These are phyloP conservation scores for Hypoxylon sp. DNA, from an alignment of 2,329 filamentous ascomycete genomes.

Conservation along the genomic window DNA sequence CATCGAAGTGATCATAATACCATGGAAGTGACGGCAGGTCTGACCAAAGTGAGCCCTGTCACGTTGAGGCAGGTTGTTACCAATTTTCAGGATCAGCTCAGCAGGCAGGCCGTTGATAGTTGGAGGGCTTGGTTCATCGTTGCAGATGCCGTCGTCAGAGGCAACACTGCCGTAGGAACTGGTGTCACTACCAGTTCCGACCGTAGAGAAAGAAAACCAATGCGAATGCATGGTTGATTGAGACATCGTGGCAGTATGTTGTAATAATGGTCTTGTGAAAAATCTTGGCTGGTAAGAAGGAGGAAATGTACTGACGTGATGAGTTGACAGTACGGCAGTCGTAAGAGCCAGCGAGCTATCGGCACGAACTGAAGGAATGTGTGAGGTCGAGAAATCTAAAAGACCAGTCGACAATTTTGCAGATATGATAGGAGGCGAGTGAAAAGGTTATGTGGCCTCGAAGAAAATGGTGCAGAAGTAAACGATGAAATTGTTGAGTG, in stretches of 20 bases:
- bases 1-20: background rate
- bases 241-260: background rate
- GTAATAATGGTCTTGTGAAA: background rate
- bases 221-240: background rate
- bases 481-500: background rate
- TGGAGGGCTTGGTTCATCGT: too few species aligned
- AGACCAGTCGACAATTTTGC: background rate
- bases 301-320: background rate
- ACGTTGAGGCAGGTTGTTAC: constrained; percentile 9
- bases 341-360: background rate
- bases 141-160: background rate
- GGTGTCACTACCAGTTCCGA: background rate
- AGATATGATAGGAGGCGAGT: background rate
- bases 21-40: constrained; percentile 1
- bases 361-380: background rate
- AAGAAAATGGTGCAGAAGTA: background rate
- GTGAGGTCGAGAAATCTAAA: background rate
- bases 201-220: background rate
- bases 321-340: background rate
- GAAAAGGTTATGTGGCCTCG: background rate
- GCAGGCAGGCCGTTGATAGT: background rate
- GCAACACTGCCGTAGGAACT: background rate
- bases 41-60: constrained; percentile 21
- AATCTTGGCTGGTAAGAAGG: background rate
- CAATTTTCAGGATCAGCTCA: constrained; percentile 12